A percentile compares a stretch with the other conserved stretches of the same genome.
Evolutionary conservation across 2,329 filamentous ascomycete species (phyloP).

Genomic region (Cladosporium colombiae): DNA sequence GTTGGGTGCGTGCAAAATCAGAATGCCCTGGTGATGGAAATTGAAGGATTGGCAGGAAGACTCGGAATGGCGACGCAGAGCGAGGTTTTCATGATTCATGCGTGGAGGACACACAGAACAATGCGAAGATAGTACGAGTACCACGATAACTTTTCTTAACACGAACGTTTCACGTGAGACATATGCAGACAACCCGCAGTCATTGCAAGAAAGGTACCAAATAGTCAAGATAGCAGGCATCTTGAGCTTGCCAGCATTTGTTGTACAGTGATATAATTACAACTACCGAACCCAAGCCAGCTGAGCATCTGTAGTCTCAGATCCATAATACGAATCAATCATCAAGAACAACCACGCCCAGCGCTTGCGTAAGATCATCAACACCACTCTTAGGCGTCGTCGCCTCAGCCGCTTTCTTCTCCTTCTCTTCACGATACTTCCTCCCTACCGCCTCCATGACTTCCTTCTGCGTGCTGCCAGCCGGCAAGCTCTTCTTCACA

Average conservation of each 20-base stretch:
- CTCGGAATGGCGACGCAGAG: not conserved
- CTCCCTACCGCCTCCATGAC: conserved; percentile 69
- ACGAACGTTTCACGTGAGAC: not conserved
- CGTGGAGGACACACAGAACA: not conserved
- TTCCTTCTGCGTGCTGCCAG: conserved; percentile 60
- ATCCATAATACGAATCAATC: conserved; percentile 16
- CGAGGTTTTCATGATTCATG: not conserved
- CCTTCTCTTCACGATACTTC: conserved; percentile 59
- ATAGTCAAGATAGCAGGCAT: not conserved
- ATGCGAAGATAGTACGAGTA: not conserved
- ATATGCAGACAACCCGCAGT: not conserved
- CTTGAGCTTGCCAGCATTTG: not conserved
- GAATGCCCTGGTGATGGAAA: conserved; percentile 22
- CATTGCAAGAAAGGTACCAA: not conserved
- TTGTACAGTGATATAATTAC: not conserved
- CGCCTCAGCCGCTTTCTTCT: conserved; percentile 19
- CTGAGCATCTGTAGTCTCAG: not conserved
- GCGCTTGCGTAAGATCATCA: conserved; percentile 24
- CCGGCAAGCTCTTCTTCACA: conserved; percentile 59
- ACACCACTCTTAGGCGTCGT: conserved; percentile 14
- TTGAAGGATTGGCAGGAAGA: not conserved
- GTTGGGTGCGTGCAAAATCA: conserved; percentile 39
- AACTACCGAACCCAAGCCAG: not conserved
- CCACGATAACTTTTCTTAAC: not conserved
- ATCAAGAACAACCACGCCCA: conserved; percentile 29